Evolutionary conservation across 306 rosid species (phyloP).

Genomic region (Glycine latifolia): DNA sequence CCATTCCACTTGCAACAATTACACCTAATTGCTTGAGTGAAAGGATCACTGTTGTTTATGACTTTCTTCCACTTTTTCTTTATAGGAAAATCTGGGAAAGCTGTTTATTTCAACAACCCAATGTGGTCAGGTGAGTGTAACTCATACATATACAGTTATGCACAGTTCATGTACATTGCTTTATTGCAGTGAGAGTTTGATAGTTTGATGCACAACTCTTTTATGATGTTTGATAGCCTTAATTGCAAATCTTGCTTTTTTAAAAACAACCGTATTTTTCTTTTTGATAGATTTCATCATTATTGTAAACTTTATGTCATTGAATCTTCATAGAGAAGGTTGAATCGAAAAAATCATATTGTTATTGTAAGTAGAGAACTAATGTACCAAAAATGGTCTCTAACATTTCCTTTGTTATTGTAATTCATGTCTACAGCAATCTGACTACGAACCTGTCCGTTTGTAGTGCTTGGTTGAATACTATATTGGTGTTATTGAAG

Average conservation of each 20-base stretch:
- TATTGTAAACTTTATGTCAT: slow-evolving; percentile 8
- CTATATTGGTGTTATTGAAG: too few relatives aligned
- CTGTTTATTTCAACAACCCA: slow-evolving; percentile 88
- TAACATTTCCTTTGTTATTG: too few relatives aligned
- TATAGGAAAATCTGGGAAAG: slow-evolving; percentile 63
- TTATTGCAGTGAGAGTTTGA: neutral
- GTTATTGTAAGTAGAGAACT: too few relatives aligned
- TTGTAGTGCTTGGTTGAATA: too few relatives aligned
- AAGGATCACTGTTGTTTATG: too few relatives aligned
- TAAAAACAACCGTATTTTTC: neutral
- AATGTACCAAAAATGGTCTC: too few relatives aligned
- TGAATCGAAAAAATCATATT: neutral
- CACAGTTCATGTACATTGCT: slow-evolving; percentile 20
- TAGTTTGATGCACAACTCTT: neutral
- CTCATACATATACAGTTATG: neutral
- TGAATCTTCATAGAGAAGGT: neutral
- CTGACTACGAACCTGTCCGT: too few relatives aligned
- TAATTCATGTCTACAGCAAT: too few relatives aligned
- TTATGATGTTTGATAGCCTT: slow-evolving; percentile 21
- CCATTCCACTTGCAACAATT: too few relatives aligned
- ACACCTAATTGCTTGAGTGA: too few relatives aligned
- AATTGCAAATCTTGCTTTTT: neutral
- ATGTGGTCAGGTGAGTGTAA: slow-evolving; percentile 92
- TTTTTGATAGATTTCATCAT: slow-evolving; percentile 26
- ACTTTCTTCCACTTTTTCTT: neutral